These are phyloP conservation scores for Flaveria linearis DNA, from an alignment of 129 eudicot species.

Conservation along the genomic window DNA sequence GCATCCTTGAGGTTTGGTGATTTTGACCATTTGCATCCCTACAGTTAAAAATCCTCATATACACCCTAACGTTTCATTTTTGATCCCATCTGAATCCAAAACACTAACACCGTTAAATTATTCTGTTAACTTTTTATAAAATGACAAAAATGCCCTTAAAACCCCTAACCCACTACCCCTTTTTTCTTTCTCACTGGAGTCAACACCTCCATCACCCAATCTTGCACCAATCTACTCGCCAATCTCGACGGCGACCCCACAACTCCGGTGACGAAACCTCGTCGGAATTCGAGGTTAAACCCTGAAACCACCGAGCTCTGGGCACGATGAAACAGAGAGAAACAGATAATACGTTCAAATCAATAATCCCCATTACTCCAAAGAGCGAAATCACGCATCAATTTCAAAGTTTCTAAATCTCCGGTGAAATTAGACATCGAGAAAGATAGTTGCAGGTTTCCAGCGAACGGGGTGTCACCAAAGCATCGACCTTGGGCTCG, in stretches of 20 bases:
- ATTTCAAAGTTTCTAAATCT: slow-evolving; percentile 64
- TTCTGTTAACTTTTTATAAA: too few relatives aligned
- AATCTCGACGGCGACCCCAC: slow-evolving; percentile 76
- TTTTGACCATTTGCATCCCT: too few relatives aligned
- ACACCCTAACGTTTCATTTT: too few relatives aligned
- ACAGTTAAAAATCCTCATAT: too few relatives aligned
- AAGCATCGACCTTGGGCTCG: slow-evolving; percentile 82
- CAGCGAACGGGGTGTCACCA: slow-evolving; percentile 82
- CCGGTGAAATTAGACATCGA: slow-evolving; percentile 43
- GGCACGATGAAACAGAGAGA: slow-evolving; percentile 67
- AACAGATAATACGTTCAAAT: slow-evolving; percentile 51
- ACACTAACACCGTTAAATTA: too few relatives aligned
- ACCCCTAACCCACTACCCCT: too few relatives aligned
- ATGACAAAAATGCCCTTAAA: too few relatives aligned
- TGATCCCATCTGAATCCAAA: too few relatives aligned
- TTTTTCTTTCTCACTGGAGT: too few relatives aligned
- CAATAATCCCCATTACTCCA: slow-evolving; percentile 46
- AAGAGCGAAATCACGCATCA: slow-evolving; percentile 74
- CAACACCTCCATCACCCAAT: too few relatives aligned
- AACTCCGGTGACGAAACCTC: slow-evolving; percentile 59
- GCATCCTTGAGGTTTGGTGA: too few relatives aligned
- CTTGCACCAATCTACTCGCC: too few relatives aligned
- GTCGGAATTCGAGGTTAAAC: slow-evolving; percentile 44
- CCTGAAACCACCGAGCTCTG: slow-evolving; percentile 59
- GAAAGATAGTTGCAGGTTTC: slow-evolving; percentile 52